Conservation (phyloP, 2,329 filamentous ascomycete species). For the Penicillium sclerotigenum region DNA sequence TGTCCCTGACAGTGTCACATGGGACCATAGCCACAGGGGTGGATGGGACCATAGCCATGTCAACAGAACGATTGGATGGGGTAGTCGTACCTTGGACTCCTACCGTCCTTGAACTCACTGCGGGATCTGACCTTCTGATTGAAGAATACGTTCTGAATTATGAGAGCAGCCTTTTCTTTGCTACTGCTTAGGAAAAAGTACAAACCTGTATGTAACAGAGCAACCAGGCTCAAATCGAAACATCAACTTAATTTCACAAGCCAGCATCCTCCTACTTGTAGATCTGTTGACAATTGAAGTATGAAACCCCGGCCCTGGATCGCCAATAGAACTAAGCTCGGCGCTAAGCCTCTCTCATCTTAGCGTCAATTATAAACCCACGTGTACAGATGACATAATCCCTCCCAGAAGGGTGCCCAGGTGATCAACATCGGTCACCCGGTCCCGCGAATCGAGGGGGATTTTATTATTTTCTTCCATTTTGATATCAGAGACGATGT, state of each 20-base stretch:
- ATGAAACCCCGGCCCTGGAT: neutral
- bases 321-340: neutral
- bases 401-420: neutral
- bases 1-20: neutral
- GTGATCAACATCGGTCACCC: slow-evolving; percentile 8
- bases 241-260: neutral
- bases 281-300: neutral
- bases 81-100: slow-evolving; percentile 21
- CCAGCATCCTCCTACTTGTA: neutral
- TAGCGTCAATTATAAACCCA: neutral
- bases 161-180: neutral
- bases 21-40: slow-evolving; percentile 7
- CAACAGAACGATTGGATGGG: neutral
- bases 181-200: neutral
- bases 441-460: neutral
- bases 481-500: neutral
- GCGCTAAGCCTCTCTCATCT: neutral
- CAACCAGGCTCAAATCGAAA: neutral
- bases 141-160: neutral
- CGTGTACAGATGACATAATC: slow-evolving; percentile 5
- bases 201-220: neutral
- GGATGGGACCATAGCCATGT: neutral
- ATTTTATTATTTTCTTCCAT: neutral
- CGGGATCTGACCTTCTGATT: neutral
- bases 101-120: slow-evolving; percentile 22